Conservation (phyloP, 768 basidiomycete genomes). For the Leccinum disarticulatum region DNA sequence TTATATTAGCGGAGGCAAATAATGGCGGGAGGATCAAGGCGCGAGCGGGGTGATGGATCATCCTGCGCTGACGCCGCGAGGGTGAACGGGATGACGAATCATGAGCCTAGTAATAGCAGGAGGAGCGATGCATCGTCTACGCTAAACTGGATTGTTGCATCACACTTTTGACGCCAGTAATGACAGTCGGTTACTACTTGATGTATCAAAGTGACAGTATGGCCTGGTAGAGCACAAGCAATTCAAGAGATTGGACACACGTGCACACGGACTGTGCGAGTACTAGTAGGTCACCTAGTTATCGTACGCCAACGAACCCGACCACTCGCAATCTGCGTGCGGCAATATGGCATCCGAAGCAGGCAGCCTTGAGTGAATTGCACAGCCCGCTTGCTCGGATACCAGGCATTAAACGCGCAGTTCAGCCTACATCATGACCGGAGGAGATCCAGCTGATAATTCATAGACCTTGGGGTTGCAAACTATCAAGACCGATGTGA, state of each 20-base stretch:
- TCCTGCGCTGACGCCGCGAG: too few species aligned
- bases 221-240: too few species aligned
- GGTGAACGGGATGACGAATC: too few species aligned
- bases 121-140: too few species aligned
- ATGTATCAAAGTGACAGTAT: too few species aligned
- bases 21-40: too few species aligned
- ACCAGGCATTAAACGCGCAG: neutral
- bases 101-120: too few species aligned
- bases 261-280: neutral
- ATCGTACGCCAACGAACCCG: slow-evolving; percentile 20
- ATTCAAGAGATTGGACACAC: too few species aligned
- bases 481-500: slow-evolving; percentile 9
- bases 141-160: too few species aligned
- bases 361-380: slow-evolving; percentile 4
- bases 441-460: neutral
- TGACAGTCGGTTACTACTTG: too few species aligned
- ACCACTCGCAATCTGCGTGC: slow-evolving; percentile 14
- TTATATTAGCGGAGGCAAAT: neutral
- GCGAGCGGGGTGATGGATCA: too few species aligned
- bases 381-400: neutral
- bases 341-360: slow-evolving; percentile 6
- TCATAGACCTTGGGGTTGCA: neutral
- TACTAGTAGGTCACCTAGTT: slow-evolving; percentile 6
- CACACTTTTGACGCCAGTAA: too few species aligned
- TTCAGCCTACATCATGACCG: neutral